Evolutionary conservation across 2,329 filamentous ascomycete species (phyloP).

Genomic region (Clarireedia paspali): DNA sequence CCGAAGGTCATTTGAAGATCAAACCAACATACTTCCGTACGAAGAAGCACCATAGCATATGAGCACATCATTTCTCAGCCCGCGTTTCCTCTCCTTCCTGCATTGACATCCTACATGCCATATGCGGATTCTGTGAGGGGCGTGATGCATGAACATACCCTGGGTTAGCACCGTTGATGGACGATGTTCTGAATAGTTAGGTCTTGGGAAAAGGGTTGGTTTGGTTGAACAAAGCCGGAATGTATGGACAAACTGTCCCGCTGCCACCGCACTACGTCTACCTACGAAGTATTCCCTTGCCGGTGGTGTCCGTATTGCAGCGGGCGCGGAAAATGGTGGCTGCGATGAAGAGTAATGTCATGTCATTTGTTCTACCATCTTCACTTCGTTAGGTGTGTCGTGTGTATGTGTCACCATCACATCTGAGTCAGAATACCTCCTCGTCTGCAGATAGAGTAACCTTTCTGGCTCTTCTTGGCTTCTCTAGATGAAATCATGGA

Average conservation of each 20-base stretch:
- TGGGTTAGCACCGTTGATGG: conserved; percentile 11
- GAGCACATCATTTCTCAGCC: conserved; percentile 6
- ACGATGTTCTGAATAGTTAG: neutral
- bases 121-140: conserved; percentile 8
- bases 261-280: conserved; percentile 13
- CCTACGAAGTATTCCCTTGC: neutral
- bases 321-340: conserved; percentile 9
- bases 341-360: conserved; percentile 7
- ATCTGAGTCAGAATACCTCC: conserved; percentile 4
- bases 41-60: neutral
- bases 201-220: conserved; percentile 3
- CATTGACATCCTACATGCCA: conserved; percentile 3
- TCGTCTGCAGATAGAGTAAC: neutral
- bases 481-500: neutral
- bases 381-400: neutral
- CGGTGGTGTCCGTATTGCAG: conserved; percentile 15
- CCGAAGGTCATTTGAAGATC: neutral
- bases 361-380: neutral
- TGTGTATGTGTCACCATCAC: neutral
- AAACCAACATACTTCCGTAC: neutral
- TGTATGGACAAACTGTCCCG: conserved; percentile 8
- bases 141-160: conserved; percentile 12
- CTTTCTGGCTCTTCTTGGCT: conserved; percentile 1
- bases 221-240: conserved; percentile 12
- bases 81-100: neutral